These are phyloP conservation scores for Gymnopus androsaceus DNA, from an alignment of 1,284 basidiomycete species.

Conservation along the genomic window DNA sequence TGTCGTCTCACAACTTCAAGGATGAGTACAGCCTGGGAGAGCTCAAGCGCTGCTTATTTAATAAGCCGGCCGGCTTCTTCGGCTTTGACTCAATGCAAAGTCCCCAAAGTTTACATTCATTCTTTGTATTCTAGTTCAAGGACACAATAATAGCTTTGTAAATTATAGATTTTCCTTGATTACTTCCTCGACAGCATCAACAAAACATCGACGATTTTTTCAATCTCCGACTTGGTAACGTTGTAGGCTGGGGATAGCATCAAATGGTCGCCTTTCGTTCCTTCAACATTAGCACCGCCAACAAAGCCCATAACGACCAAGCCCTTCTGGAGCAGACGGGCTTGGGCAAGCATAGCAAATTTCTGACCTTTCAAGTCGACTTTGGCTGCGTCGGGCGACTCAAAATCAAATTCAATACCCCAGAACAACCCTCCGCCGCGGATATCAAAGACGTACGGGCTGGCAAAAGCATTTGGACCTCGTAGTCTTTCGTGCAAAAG, in stretches of 20 bases:
- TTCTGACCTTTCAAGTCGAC: conserved; percentile 51
- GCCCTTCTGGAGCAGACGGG: conserved; percentile 62
- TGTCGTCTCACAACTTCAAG: conserved; percentile 7
- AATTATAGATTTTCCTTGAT: conserved; percentile 39
- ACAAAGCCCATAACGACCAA: conserved; percentile 72
- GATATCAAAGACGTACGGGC: conserved; percentile 72
- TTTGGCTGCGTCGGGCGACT: conserved; percentile 36
- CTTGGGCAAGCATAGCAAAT: conserved; percentile 51
- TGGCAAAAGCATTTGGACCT: conserved; percentile 54
- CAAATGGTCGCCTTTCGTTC: conserved; percentile 68
- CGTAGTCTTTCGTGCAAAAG: conserved; percentile 58
- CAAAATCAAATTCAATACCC: conserved; percentile 80
- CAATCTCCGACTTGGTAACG: conserved; percentile 64
- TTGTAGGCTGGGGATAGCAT: conserved; percentile 79
- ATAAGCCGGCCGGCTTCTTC: not conserved
- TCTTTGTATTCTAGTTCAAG: no score
- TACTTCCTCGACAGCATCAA: conserved; percentile 64
- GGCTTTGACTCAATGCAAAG: not conserved
- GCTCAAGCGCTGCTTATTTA: conserved; percentile 3
- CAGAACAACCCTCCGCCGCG: conserved; percentile 82
- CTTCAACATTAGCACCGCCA: conserved; percentile 69
- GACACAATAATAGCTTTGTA: no score
- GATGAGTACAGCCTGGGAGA: not conserved
- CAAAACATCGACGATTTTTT: conserved; percentile 64
- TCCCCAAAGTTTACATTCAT: no score